Evolutionary conservation across 306 rosid species (phyloP).

Genomic region (Urtica urens): DNA sequence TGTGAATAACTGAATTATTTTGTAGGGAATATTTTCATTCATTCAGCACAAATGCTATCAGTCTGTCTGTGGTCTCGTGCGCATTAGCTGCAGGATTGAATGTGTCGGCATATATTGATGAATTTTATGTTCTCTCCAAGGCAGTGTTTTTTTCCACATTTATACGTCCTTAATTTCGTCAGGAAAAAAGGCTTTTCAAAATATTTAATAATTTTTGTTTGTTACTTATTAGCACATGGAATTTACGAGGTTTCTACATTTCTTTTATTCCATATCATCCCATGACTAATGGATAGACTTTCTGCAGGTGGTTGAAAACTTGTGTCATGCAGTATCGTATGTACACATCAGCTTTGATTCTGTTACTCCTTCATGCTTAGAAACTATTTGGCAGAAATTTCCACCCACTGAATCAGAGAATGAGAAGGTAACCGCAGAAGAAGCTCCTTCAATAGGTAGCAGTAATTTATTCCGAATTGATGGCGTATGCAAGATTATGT

Average conservation of each 20-base stretch:
- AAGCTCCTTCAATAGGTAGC: slow-evolving; percentile 23
- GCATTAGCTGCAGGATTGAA: slow-evolving; percentile 51
- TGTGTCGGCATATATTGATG: slow-evolving; percentile 56
- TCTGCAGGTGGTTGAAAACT: slow-evolving; percentile 49
- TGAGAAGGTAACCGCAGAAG: slow-evolving; percentile 17
- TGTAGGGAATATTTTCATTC: slow-evolving; percentile 67
- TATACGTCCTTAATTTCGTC: no score
- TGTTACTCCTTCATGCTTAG: slow-evolving; percentile 20
- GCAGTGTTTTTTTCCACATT: slow-evolving; percentile 23
- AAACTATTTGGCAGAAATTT: slow-evolving; percentile 33
- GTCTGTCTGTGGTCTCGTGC: slow-evolving; percentile 47
- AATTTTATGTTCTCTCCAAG: slow-evolving; percentile 54
- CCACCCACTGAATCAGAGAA: slow-evolving; percentile 25
- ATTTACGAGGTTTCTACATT: not conserved
- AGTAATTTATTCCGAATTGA: slow-evolving; percentile 26
- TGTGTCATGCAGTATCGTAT: slow-evolving; percentile 37
- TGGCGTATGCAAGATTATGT: slow-evolving; percentile 37
- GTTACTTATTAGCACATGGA: not conserved
- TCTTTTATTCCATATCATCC: slow-evolving; percentile 13
- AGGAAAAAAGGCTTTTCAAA: not conserved
- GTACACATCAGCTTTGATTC: slow-evolving; percentile 26
- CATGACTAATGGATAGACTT: slow-evolving; percentile 22
- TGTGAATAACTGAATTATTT: slow-evolving; percentile 14
- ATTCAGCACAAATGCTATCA: slow-evolving; percentile 37
- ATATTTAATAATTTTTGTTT: not conserved